Conservation (phyloP, 345 rosid genomes). For the Ailanthus altissimus region DNA sequence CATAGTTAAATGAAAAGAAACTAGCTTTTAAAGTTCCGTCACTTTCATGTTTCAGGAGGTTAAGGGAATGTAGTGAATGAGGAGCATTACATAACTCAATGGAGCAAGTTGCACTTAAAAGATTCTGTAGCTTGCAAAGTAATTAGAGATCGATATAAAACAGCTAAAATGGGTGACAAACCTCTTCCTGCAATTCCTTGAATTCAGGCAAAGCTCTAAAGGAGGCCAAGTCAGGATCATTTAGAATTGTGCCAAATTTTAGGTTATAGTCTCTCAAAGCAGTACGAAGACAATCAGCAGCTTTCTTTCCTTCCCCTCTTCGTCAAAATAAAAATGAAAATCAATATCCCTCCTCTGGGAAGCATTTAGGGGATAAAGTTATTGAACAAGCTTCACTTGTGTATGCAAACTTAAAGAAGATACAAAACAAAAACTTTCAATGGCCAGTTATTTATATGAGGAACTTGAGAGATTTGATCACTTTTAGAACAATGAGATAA, state of each 20-base stretch:
- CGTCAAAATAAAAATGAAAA: conserved; percentile 30
- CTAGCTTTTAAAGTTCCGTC: neutral
- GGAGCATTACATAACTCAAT: conserved; percentile 3
- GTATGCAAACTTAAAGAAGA: neutral
- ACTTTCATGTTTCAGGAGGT: neutral
- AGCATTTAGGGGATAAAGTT: neutral
- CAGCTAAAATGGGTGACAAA: conserved; percentile 24
- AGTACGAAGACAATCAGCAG: conserved; percentile 75
- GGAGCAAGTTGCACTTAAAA: neutral
- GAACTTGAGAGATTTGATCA: neutral
- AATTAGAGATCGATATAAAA: neutral
- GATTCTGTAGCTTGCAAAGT: neutral
- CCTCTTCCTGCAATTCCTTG: conserved; percentile 97
- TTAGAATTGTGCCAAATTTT: conserved; percentile 85
- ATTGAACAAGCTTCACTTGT: neutral
- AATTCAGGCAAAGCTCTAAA: conserved; percentile 92
- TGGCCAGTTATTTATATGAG: neutral
- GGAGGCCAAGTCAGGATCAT: conserved; percentile 95
- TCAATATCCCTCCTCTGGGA: conserved; percentile 1
- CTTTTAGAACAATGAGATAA: neutral
- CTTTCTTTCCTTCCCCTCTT: conserved; percentile 86
- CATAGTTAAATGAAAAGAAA: neutral
- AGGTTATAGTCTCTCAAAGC: conserved; percentile 89
- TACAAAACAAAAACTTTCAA: neutral
- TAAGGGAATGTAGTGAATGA: neutral